Evolutionary conservation across 495 filamentous ascomycete genomes (phyloP), one percentile per base, ranked within the genome.

Genomic region (Penicillium crystallinum): DNA sequence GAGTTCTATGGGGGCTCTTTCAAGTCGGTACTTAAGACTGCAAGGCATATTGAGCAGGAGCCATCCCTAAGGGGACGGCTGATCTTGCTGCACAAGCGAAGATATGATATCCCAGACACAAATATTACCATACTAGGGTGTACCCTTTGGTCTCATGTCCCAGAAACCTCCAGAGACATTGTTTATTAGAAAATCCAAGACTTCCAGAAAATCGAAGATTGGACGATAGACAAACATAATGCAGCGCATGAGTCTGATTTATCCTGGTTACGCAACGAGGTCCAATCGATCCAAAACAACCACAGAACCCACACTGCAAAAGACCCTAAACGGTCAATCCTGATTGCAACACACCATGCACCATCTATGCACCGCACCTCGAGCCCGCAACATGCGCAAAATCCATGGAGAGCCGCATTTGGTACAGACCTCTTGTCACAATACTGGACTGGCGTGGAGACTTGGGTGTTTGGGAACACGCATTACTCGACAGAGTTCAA

Each of bases 331-430:
- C 49, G 56, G 25, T 61, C 57, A 38, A 61, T 81, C n/a, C 38
- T 83, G 2, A 67, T 83, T 1, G 70, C 77, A 14, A 81, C 79
- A 2, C 81, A 83, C 40, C 77, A 83, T 58, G 77, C 77, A 1
- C 80, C 80, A 14, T 72, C 59, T 21, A 54, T 75, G 0, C 33
- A 67, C 34, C 62, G 61, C 3, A 77, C 74, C 0, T 72, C 74
- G 4, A 62, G 65, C 6, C 76, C 77, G 3, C 62, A 71, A 47
- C 59, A 81, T 35, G 58, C 59, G 6, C 45, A 67, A 4, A 79
- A 67, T 40, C 65, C 69, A 11, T 70, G 73, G 70, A 64, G 43
- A 3, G 63, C 60, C 19, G 77, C 77, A 3, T 83, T 82, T 68
- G 75, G 60, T 8, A 81, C 77, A 1, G 77, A 83, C 61, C 15